Conservation (phyloP, 306 rosid genomes). For the Rubus idaeus region DNA sequence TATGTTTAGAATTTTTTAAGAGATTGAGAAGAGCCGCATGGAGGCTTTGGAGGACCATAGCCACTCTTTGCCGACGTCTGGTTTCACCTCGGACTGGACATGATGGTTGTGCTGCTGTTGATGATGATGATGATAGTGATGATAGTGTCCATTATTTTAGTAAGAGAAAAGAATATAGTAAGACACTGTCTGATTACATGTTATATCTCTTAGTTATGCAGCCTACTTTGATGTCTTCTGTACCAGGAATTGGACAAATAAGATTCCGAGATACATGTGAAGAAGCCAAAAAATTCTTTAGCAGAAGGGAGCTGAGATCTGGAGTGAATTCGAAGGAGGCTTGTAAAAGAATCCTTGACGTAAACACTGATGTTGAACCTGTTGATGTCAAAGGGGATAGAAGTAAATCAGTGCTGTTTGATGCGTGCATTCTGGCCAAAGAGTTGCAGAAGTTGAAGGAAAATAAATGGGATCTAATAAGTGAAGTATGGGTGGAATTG, state of each 20-base stretch:
- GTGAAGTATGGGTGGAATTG: constrained; percentile 26
- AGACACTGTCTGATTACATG: constrained; percentile 41
- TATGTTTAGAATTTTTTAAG: neutral
- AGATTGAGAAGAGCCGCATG: neutral
- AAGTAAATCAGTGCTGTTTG: constrained; percentile 22
- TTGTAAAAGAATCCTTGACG: constrained; percentile 3
- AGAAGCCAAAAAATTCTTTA: constrained; percentile 34
- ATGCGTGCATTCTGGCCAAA: constrained; percentile 23
- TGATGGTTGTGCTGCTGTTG: neutral
- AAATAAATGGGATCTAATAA: constrained; percentile 19
- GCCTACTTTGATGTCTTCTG: constrained; percentile 34
- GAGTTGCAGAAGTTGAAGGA: neutral
- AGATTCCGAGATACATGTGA: constrained; percentile 29
- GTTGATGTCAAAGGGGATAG: constrained; percentile 17
- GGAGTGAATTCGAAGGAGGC: neutral
- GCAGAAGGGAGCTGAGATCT: neutral
- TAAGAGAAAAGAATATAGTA: constrained; percentile 9
- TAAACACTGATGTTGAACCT: neutral
- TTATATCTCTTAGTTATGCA: constrained; percentile 37
- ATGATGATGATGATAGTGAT: neutral
- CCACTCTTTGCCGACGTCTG: neutral
- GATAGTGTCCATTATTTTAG: neutral
- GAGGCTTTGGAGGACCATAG: neutral
- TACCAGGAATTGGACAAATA: constrained; percentile 33
- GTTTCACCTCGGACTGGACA: neutral